Evolutionary conservation across 1,284 basidiomycete genomes (phyloP).

Genomic region (Cutaneotrichosporon sp.): DNA sequence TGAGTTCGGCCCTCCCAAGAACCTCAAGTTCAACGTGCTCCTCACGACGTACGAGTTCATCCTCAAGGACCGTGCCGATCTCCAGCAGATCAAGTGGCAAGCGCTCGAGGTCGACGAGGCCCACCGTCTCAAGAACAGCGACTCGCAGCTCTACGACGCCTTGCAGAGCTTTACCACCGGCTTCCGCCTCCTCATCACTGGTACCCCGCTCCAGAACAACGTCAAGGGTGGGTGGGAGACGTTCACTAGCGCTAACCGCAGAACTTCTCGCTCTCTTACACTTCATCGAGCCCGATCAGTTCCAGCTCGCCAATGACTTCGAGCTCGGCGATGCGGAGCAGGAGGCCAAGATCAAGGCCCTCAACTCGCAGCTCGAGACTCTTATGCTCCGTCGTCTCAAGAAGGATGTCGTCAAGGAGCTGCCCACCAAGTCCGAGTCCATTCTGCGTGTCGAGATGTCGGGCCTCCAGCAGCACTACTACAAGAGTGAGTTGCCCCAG

Average conservation of each 20-base stretch:
- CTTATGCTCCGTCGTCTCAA: conserved; percentile 96
- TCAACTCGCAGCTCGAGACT: conserved; percentile 89
- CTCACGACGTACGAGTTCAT: conserved; percentile 98
- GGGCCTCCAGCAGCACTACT: conserved; percentile 94
- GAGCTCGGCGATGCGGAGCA: conserved; percentile 91
- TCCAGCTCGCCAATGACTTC: conserved; percentile 86
- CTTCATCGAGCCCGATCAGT: conserved; percentile 98
- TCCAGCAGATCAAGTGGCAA: conserved; percentile 97
- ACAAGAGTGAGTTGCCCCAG: conserved; percentile 68
- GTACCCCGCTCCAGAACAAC: conserved; percentile 98
- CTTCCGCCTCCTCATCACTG: conserved; percentile 94
- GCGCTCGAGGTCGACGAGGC: conserved; percentile 96
- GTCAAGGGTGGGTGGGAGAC: conserved; percentile 72
- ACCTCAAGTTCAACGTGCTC: conserved; percentile 92
- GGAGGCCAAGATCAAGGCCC: conserved; percentile 89
- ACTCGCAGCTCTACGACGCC: conserved; percentile 95
- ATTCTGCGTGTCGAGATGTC: conserved; percentile 99
- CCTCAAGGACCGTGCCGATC: conserved; percentile 83
- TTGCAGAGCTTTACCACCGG: conserved; percentile 84
- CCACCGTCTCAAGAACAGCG: conserved; percentile 96
- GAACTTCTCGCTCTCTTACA: conserved; percentile 97
- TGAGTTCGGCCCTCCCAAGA: conserved; percentile 82
- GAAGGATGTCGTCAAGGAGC: conserved; percentile 93
- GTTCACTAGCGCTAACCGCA: conserved; percentile 44
- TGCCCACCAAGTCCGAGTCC: conserved; percentile 97